These are phyloP conservation scores for Russula foetens DNA, from an alignment of 768 basidiomycete genomes.

Conservation along the genomic window DNA sequence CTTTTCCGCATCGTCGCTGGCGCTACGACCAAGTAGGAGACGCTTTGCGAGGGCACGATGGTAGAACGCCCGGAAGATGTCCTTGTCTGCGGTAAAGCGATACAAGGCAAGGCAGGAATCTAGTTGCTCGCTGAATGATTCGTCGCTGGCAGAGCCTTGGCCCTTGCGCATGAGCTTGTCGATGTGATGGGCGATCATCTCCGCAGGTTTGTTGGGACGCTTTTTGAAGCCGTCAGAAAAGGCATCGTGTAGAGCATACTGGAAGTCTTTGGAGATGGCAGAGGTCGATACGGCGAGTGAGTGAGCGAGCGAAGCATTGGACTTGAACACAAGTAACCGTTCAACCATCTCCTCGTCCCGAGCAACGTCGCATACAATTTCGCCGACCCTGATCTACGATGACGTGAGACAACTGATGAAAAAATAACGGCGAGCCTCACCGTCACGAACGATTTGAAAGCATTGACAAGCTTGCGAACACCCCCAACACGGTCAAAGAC, in stretches of 20 bases:
- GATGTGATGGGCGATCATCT: constrained; percentile 88
- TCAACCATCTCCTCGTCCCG: constrained; percentile 75
- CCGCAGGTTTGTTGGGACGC: constrained; percentile 76
- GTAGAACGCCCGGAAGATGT: constrained; percentile 91
- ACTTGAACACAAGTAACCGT: constrained; percentile 59
- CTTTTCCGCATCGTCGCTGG: constrained; percentile 82
- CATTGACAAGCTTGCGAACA: constrained; percentile 43
- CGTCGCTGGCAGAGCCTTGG: constrained; percentile 59
- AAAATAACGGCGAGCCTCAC: constrained; percentile 29
- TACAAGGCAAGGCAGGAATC: constrained; percentile 68
- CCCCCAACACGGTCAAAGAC: constrained; percentile 54
- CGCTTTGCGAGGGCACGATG: constrained; percentile 84
- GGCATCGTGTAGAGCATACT: constrained; percentile 61
- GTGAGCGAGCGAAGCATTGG: constrained; percentile 44
- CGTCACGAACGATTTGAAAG: constrained; percentile 56
- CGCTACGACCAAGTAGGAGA: constrained; percentile 73
- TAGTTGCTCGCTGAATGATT: constrained; percentile 52
- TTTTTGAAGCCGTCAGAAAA: constrained; percentile 69
- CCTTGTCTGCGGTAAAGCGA: constrained; percentile 84
- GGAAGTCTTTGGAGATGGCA: constrained; percentile 37
- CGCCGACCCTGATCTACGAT: constrained; percentile 43
- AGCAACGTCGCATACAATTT: constrained; percentile 55
- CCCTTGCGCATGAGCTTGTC: constrained; percentile 85
- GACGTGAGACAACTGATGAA: not conserved
- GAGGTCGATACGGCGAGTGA: constrained; percentile 41